These are phyloP conservation scores for Grosmannia huntii DNA, from an alignment of 2,329 filamentous ascomycete species.

Conservation along the genomic window DNA sequence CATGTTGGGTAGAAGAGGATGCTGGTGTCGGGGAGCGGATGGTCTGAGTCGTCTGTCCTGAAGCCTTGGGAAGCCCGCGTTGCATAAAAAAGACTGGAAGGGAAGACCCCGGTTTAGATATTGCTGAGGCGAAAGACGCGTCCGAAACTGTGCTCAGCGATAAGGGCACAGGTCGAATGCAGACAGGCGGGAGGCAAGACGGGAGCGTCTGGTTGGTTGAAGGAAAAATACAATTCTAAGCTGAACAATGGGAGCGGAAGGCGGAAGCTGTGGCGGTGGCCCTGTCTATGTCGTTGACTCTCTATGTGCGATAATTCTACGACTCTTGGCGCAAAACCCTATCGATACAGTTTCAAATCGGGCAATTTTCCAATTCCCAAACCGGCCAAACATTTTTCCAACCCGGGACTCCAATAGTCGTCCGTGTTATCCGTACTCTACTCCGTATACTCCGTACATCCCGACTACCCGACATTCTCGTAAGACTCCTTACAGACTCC, in stretches of 20 bases:
- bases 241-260: background rate
- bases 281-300: background rate
- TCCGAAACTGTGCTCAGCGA: constrained; percentile 35
- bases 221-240: background rate
- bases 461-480: too few species aligned
- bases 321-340: background rate
- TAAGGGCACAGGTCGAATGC: constrained; percentile 35
- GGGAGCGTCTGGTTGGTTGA: background rate
- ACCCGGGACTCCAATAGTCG: background rate
- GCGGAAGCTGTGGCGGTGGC: background rate
- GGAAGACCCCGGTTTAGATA: background rate
- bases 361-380: background rate
- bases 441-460: too few species aligned
- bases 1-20: constrained; percentile 39
- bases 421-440: background rate
- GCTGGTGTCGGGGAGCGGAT: constrained; percentile 19
- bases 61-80: constrained; percentile 38
- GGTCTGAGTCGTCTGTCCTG: constrained; percentile 27
- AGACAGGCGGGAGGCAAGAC: background rate
- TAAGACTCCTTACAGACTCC: too few species aligned
- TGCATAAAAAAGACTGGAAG: constrained; percentile 45
- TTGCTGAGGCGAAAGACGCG: constrained; percentile 12
- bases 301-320: background rate
- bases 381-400: background rate
- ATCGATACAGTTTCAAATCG: background rate